Conservation (phyloP, 768 basidiomycete genomes). For the Rhizopogon vinicolor region DNA sequence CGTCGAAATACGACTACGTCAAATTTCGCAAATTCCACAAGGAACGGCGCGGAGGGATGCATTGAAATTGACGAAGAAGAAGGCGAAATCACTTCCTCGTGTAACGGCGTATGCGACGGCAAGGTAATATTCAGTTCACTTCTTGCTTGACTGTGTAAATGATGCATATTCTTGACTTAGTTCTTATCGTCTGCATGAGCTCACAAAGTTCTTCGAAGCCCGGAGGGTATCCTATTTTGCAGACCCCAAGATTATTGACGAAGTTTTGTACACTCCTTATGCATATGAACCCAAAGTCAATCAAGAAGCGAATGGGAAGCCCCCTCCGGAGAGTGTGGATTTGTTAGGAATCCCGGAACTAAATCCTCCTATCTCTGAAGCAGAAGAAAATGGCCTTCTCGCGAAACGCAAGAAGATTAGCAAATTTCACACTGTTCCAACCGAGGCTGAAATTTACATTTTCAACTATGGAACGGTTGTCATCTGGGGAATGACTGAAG, state of each 20-base stretch:
- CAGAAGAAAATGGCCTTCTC: constrained; percentile 26
- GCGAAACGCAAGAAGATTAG: constrained; percentile 48
- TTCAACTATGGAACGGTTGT: constrained; percentile 95
- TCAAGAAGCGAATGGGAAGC: constrained; percentile 23
- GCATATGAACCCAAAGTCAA: constrained; percentile 54
- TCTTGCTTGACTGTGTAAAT: neutral
- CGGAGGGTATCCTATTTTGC: constrained; percentile 80
- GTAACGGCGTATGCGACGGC: constrained; percentile 98
- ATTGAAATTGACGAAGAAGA: constrained; percentile 86
- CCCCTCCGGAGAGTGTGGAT: constrained; percentile 48
- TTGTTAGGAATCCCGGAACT: constrained; percentile 77
- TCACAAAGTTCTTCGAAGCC: constrained; percentile 88
- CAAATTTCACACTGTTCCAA: constrained; percentile 62
- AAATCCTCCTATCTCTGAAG: constrained; percentile 20
- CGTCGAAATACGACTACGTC: constrained; percentile 54
- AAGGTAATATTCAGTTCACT: constrained; percentile 42
- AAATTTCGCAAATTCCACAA: constrained; percentile 90
- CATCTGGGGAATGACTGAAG: constrained; percentile 96
- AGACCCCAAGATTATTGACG: constrained; percentile 83
- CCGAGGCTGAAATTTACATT: constrained; percentile 85
- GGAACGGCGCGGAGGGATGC: constrained; percentile 93
- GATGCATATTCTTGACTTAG: constrained; percentile 32
- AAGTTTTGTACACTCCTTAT: constrained; percentile 93
- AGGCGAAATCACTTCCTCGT: constrained; percentile 84
- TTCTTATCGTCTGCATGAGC: constrained; percentile 83